These are phyloP conservation scores for Fusarium proliferatum DNA, from an alignment of 2,329 filamentous ascomycete genomes.

Conservation along the genomic window DNA sequence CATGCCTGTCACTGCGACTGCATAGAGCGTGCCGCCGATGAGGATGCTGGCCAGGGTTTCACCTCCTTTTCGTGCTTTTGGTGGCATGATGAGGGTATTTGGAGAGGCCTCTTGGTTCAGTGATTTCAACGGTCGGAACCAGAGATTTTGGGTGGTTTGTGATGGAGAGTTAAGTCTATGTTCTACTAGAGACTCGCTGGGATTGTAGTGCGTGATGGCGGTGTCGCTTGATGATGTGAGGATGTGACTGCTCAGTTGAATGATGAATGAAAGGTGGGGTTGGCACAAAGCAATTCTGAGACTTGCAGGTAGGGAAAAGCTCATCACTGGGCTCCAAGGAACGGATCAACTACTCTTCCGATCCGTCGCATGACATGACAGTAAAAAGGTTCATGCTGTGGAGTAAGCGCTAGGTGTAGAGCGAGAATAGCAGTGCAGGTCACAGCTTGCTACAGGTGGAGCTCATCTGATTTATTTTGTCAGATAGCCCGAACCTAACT, in stretches of 20 bases:
- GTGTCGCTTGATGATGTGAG: too few species aligned
- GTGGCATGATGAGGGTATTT: background rate
- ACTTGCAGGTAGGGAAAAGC: background rate
- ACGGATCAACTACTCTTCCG: background rate
- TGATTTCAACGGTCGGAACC: background rate
- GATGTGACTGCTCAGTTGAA: background rate
- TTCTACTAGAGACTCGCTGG: background rate
- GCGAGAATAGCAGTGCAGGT: fast-evolving
- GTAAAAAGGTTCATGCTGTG: too few species aligned
- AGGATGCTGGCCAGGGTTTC: background rate
- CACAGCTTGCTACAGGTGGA: too few species aligned
- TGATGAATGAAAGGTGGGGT: background rate
- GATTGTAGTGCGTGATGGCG: too few species aligned
- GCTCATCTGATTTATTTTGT: background rate
- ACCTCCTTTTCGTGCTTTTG: background rate
- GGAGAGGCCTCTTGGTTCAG: background rate
- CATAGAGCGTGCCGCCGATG: background rate
- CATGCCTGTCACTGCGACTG: background rate
- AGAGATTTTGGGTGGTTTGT: fast-evolving
- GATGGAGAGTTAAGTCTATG: background rate
- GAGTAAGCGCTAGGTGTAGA: fast-evolving
- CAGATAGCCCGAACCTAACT: fast-evolving
- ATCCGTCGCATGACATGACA: fast-evolving
- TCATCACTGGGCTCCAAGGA: background rate
- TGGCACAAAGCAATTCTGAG: background rate